Percentiles rank a stretch among this genome's conserved stretches.
Evolutionary conservation across 371 early-diverging fungal species (phyloP).

Genomic region (Lichtheimia hyalospora): DNA sequence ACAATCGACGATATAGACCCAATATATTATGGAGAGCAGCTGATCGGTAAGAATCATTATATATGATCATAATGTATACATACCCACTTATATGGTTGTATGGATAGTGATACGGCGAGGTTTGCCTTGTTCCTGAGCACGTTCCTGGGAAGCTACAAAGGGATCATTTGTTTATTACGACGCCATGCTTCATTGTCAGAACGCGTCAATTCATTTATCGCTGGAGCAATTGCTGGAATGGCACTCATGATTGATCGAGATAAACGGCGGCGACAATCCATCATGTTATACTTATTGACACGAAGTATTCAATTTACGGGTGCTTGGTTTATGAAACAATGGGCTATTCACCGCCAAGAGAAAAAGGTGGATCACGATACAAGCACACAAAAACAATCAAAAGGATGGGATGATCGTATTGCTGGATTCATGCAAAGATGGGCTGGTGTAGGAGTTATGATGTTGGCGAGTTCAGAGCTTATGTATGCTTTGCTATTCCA

Average conservation of each 20-base stretch:
- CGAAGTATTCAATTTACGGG: constrained; percentile 72
- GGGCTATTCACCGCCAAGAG: constrained; percentile 45
- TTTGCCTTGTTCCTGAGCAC: constrained; percentile 84
- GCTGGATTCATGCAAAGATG: constrained; percentile 49
- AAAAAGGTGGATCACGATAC: constrained; percentile 14
- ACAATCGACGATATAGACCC: constrained; percentile 32
- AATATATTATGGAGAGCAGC: constrained; percentile 58
- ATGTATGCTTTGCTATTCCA: constrained; percentile 64
- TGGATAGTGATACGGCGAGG: constrained; percentile 63
- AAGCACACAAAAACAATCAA: background rate
- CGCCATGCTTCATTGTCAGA: constrained; percentile 52
- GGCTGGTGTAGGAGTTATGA: constrained; percentile 65
- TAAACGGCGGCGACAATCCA: constrained; percentile 68
- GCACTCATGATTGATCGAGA: constrained; percentile 73
- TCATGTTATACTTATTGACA: constrained; percentile 78
- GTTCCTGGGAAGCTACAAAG: constrained; percentile 79
- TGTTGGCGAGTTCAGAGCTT: constrained; percentile 63
- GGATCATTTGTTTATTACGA: constrained; percentile 70
- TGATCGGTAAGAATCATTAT: constrained; percentile 37
- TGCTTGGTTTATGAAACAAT: constrained; percentile 67
- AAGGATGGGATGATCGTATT: constrained; percentile 52
- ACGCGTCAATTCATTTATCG: constrained; percentile 70
- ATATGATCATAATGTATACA: too few species aligned
- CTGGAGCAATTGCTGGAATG: constrained; percentile 77
- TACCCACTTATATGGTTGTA: background rate